phyloP scores from a whole-genome alignment of 495 filamentous ascomycete genomes.

The Neurospora tetrasperma region DNA sequence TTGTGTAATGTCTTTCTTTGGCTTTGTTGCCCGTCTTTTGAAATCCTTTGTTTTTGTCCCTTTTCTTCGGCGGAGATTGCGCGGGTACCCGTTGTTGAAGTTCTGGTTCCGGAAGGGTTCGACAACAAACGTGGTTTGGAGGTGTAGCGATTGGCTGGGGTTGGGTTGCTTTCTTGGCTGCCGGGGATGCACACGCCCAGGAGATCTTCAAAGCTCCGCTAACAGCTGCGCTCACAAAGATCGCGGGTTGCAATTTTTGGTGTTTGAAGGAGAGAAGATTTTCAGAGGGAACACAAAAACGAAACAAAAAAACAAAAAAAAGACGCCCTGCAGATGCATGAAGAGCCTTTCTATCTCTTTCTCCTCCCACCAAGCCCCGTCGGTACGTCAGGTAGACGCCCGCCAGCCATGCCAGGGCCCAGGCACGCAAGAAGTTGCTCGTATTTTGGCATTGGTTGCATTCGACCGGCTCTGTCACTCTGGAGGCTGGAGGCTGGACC shows the following conservation, averaged over 20 bases:
- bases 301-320: neutral
- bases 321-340: neutral
- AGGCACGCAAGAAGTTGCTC: neutral
- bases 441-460: neutral
- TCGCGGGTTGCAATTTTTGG: neutral
- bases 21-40: neutral
- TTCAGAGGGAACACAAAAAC: neutral
- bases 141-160: neutral
- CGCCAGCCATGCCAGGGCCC: neutral
- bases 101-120: neutral
- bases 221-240: neutral
- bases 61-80: neutral
- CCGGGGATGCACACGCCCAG: neutral
- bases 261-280: neutral
- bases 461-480: neutral
- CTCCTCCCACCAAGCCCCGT: neutral
- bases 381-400: neutral
- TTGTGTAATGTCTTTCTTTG: neutral
- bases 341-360: neutral
- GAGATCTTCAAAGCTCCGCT: neutral
- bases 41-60: neutral
- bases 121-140: neutral
- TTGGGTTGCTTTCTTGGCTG: neutral
- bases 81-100: neutral
- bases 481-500: neutral